Percentiles rank a stretch among this genome's conserved stretches.
These are phyloP conservation scores for Cladophialophora carrionii DNA, from an alignment of 2,329 filamentous ascomycete genomes.

Conservation along the genomic window DNA sequence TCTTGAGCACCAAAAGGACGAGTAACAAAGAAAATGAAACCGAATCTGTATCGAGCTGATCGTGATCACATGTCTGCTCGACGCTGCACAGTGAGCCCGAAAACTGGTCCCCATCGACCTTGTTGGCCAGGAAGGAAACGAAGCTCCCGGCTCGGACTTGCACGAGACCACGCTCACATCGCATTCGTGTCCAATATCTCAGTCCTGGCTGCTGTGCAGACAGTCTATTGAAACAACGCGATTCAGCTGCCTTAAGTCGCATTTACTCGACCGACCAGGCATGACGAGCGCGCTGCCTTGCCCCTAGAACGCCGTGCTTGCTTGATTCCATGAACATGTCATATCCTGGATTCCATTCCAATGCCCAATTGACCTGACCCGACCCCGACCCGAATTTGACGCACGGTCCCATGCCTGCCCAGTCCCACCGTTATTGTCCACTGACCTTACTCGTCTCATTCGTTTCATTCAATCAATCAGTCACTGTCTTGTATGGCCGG, in stretches of 20 bases:
- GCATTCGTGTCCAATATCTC: neutral
- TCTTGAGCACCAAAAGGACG: neutral
- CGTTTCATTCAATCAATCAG: neutral
- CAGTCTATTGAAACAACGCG: too few species aligned
- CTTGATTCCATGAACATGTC: neutral
- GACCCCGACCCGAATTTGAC: conserved; percentile 1
- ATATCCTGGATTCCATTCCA: neutral
- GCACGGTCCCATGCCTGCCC: neutral
- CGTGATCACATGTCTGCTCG: neutral
- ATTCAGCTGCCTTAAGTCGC: neutral
- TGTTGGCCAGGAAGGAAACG: neutral
- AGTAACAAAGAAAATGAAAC: neutral
- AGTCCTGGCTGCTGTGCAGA: neutral
- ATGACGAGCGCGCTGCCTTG: neutral
- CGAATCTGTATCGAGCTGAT: neutral
- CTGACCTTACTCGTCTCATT: neutral
- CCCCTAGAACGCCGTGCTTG: neutral
- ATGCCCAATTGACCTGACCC: neutral
- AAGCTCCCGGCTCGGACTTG: too few species aligned
- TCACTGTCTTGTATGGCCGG: neutral
- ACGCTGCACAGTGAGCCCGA: neutral
- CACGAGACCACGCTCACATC: neutral
- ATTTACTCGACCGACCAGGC: neutral
- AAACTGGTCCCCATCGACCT: neutral
- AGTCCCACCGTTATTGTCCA: neutral